Percentiles rank a stretch among this genome's conserved stretches.
Conservation (phyloP, 805 yeast species). For the Candida anglica region DNA sequence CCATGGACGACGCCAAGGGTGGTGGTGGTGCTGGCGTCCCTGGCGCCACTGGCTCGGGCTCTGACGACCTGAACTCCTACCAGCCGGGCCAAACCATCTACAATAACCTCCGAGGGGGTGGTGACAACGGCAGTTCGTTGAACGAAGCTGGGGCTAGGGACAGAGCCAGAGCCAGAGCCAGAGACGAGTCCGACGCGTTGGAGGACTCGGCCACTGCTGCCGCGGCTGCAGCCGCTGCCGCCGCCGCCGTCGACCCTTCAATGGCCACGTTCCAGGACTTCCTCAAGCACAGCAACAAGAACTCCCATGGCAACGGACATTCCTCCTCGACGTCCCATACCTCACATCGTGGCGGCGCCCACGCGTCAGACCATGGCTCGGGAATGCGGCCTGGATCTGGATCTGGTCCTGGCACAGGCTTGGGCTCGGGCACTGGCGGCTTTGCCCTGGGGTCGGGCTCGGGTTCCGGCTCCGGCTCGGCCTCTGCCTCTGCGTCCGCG, state of each 20-base stretch:
- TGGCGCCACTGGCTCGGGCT: constrained; percentile 26
- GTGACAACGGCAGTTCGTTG: too few relatives aligned
- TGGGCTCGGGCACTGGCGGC: neutral
- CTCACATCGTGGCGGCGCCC: too few relatives aligned
- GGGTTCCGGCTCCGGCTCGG: constrained; percentile 1
- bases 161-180: too few relatives aligned
- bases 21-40: constrained; percentile 24
- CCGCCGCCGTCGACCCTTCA: neutral
- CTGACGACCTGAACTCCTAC: constrained; percentile 32
- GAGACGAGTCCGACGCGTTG: neutral
- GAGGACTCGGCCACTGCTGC: neutral
- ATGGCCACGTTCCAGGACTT: too few relatives aligned
- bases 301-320: too few relatives aligned
- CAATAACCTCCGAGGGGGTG: constrained; percentile 37
- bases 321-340: neutral
- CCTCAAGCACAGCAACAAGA: too few relatives aligned
- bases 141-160: too few relatives aligned
- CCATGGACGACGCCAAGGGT: constrained; percentile 12
- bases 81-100: constrained; percentile 41
- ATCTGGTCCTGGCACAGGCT: neutral
- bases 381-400: constrained; percentile 2
- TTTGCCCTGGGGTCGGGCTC: constrained; percentile 1
- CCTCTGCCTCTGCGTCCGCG: neutral
- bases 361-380: neutral
- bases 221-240: neutral